Base-by-base conservation (phyloP, 2,329 filamentous ascomycete genomes). In the Calonectria pteridis region DNA sequence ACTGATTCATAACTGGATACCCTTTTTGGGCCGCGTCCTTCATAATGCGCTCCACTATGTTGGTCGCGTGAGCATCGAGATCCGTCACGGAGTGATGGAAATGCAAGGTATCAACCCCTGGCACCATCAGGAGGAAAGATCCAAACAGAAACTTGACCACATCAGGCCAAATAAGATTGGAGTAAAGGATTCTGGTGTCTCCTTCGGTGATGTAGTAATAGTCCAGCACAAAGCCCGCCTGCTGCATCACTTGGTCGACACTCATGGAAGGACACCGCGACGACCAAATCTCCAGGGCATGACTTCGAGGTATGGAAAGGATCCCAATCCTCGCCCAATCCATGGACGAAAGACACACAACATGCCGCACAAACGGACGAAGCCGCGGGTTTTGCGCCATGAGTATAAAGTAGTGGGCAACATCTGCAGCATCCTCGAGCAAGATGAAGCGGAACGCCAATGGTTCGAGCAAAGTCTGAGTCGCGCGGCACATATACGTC, bases 371-470 rank as follows among this genome's bases (percentile, higher is more conserved):
- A 33, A 35, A 55, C 14, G 35, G 35, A 4, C 76, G 74, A 40
- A 78, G 37, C 3, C 69, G 66, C 6, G 77, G 76, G 33, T 71
- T 76, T 11, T 74, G 58, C 3, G 71, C 67, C 4, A 78, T 37
- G 2, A 64, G 75, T 49, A 77, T 68, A 29, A 78, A 78, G 29
- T 62, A 69, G 37, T 70, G 53, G 7, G 67, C 68, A 20, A 78
- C 50, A 2, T 78, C 63, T 14, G 51, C 49, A 3, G 72, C 63
- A 1, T 28, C 67, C 7, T 35, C 33, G 13, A 79, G 65, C n/a
- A 37, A 49, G 9, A 78, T 26, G 55, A 75, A 51, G 4, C 77
- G 76, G 20, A 75, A 79, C 7, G 78, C 71, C 6, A 78, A 35
- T 23, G 77, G 74, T 28, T 76, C 74, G 28, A 78, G 62, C 6